Evolutionary conservation across 805 yeast species (phyloP), one percentile per base, ranked within the genome.

Genomic region (Wickerhamomyces xylosicus): DNA sequence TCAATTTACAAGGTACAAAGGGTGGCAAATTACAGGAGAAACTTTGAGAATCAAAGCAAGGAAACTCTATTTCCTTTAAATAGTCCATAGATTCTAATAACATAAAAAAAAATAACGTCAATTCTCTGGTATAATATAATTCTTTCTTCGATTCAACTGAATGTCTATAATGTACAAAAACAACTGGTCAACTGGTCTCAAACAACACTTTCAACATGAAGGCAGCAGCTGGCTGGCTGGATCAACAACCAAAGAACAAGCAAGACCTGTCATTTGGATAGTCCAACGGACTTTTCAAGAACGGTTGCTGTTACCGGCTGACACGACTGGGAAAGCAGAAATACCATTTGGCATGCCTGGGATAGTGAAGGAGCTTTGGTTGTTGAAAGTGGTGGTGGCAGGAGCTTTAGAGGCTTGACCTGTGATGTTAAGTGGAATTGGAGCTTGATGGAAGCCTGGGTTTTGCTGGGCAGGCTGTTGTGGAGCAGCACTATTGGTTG

Each of bases 1-100:
- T 77, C 46, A 77, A 77, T 49, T 51, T 63, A 19, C 66, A 61
- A 17, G 83, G 80, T 19, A 77, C 83, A 9, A 67, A 71, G 38
- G 81, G 81, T 20, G 85, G 82, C 19, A 17, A 41, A 14, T 28
- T 18, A 11, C 48, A 58, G 19, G 59, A 70, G 45, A 25, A 25
- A n/a, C 13, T 25, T 10, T 25, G 29, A 25, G n/a, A n/a, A n/a
- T n/a, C n/a, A n/a, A n/a, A n/a, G n/a, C 67, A 36, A 56, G 25
- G 2, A 22, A 38, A 15, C 37, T 37, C 4, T 58, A 64, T 45
- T 68, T 66, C n/a, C n/a, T n/a, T n/a, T n/a, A n/a, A n/a, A n/a
- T n/a, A n/a, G n/a, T n/a, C n/a, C n/a, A n/a, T n/a, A n/a, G n/a
- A n/a, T n/a, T n/a, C n/a, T n/a, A n/a, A n/a, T n/a, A n/a, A n/a